Base-by-base conservation (phyloP, 2,329 filamentous ascomycete species). In the Sordariomycetes sp. region DNA sequence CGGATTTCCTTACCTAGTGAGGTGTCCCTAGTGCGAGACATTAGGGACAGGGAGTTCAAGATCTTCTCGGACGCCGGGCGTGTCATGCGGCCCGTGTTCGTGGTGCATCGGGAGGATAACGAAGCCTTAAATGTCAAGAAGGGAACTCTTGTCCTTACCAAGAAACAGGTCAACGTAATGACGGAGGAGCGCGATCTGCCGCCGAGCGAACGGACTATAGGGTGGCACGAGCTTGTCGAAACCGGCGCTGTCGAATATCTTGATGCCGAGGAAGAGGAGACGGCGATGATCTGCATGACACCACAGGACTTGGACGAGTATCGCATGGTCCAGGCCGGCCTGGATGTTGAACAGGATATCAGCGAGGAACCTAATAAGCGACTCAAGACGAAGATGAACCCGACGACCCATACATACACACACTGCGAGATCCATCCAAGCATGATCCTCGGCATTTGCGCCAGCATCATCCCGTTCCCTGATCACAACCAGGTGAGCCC, bases 361-460 rank as follows among this genome's bases (percentile, higher is more conserved):
- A 78, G 65, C 66, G 79, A 69, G 10, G 88, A 95, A 64, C 82
- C 87, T 52, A 92, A 96, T 66, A 85, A 86, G 68, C 86, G 94
- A 65, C 82, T 99, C 63, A 94, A 94, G 71, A 91, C 90, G 1
- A 86, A 86, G 65, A 83, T 94, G 50, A 96, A 95, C 65, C 85
- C 88, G 24, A 87, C 86, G 5, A 90, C 92, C 17, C 89, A 95
- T 71, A 90, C 87, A 66, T 97, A 92, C 78, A 99, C 94, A 0
- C 95, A 99, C 70, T 99, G 95, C 72, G 94, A 99, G 74, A 97
- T 99, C 69, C 95, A 99, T 66, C 95, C 94, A 22, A 96, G 90
- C 72, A 99, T 99, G 94, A 94, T 99, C 70, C 76, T 99, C 57
- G 94, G 94, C 68, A 95, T 99, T 62, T 99, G 95, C 68, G 94